Percentiles rank a stretch among this genome's conserved stretches.
phyloP scores from a whole-genome alignment of 2,329 filamentous ascomycete species.

The Daldinia sp. region DNA sequence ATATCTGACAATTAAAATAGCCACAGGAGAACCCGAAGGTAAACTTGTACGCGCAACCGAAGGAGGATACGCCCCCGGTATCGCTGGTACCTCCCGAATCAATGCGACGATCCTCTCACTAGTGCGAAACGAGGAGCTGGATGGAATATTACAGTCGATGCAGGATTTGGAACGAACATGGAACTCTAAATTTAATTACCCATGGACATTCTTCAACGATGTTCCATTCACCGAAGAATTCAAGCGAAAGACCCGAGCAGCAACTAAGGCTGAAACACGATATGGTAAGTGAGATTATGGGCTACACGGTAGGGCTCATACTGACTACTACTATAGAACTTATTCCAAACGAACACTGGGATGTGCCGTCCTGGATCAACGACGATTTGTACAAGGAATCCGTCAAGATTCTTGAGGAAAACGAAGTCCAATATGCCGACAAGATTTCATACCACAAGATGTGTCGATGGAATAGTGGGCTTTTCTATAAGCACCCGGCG shows the following conservation, averaged over 20 bases:
- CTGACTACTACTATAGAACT: constrained; percentile 69
- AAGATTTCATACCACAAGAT: constrained; percentile 97
- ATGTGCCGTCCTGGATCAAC: constrained; percentile 91
- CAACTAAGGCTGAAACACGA: constrained; percentile 87
- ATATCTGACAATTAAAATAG: constrained; percentile 59
- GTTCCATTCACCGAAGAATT: constrained; percentile 94
- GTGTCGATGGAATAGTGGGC: constrained; percentile 98
- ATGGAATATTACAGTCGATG: constrained; percentile 89
- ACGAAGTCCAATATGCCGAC: constrained; percentile 89
- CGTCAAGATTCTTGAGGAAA: constrained; percentile 82
- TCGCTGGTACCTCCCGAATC: constrained; percentile 82
- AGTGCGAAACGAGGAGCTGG: constrained; percentile 90
- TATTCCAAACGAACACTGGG: constrained; percentile 97
- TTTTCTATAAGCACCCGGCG: constrained; percentile 97
- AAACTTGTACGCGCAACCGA: constrained; percentile 78
- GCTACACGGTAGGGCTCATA: constrained; percentile 37
- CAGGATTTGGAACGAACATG: constrained; percentile 90
- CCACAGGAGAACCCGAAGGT: constrained; percentile 85
- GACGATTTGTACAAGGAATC: constrained; percentile 87
- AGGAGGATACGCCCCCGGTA: constrained; percentile 80
- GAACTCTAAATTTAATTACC: constrained; percentile 99
- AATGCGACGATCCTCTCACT: constrained; percentile 93
- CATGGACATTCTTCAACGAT: constrained; percentile 99
- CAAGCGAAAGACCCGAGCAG: constrained; percentile 81
- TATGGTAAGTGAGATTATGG: constrained; percentile 70